phyloP scores from a whole-genome alignment of 768 basidiomycete species.

The Gautieria morchelliformis region DNA sequence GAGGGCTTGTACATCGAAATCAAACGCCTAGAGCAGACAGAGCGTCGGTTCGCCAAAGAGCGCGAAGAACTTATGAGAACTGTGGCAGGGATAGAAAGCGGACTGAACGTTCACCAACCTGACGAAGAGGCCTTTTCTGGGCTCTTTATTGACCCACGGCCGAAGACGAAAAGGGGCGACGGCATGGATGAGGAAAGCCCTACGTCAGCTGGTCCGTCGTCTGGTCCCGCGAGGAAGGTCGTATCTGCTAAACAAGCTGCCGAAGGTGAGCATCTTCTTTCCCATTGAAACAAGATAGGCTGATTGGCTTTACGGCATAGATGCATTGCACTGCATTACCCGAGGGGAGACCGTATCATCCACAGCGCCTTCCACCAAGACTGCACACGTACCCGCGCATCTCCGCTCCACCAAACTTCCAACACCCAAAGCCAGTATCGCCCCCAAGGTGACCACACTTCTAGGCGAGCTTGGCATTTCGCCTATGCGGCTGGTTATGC shows the following conservation, averaged over 20 bases:
- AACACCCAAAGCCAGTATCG: conserved; percentile 60
- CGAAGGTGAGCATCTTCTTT: conserved; percentile 35
- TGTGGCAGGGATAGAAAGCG: conserved; percentile 79
- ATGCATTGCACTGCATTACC: conserved; percentile 62
- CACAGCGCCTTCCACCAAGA: conserved; percentile 52
- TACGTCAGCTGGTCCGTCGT: conserved; percentile 3
- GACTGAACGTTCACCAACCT: conserved; percentile 59
- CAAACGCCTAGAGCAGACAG: conserved; percentile 90
- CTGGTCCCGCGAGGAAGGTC: conserved; percentile 25
- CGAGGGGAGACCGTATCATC: conserved; percentile 49
- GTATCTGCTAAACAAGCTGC: conserved; percentile 48
- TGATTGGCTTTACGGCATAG: conserved; percentile 23
- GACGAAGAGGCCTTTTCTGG: conserved; percentile 53
- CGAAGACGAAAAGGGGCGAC: conserved; percentile 43
- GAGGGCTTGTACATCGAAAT: conserved; percentile 90
- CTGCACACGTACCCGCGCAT: conserved; percentile 68
- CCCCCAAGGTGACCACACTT: conserved; percentile 67
- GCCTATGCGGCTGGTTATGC: conserved; percentile 81
- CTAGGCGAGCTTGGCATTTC: conserved; percentile 70
- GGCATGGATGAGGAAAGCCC: conserved; percentile 5
- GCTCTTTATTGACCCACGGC: conserved; percentile 43
- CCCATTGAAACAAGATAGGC: conserved; percentile 9
- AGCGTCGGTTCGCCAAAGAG: conserved; percentile 79
- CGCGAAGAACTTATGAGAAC: conserved; percentile 80
- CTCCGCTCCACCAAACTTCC: conserved; percentile 85